Percentiles rank a stretch among this genome's conserved stretches.
Conservation (phyloP, 2,329 filamentous ascomycete genomes). For the Xylariaceae sp. region DNA sequence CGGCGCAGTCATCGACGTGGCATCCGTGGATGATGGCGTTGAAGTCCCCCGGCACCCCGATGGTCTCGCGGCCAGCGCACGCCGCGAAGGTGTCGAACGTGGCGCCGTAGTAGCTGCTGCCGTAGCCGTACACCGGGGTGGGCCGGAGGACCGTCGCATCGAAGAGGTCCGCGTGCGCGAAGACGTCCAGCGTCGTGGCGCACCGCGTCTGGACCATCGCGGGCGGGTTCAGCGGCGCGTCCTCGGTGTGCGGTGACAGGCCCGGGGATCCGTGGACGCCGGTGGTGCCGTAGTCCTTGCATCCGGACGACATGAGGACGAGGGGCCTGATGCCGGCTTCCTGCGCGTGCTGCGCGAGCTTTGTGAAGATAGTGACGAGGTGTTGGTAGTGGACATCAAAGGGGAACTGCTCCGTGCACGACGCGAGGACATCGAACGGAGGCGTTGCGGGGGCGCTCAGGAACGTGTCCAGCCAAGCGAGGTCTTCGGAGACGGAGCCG, state of each 20-base stretch:
- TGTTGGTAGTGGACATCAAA: slow-evolving; percentile 37
- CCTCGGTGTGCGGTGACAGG: slow-evolving; percentile 39
- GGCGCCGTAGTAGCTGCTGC: slow-evolving; percentile 39
- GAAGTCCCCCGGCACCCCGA: slow-evolving; percentile 30
- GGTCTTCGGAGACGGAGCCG: slow-evolving; percentile 31
- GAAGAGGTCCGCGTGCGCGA: slow-evolving; percentile 35
- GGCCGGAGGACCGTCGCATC: slow-evolving; percentile 40
- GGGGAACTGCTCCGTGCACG: slow-evolving; percentile 35
- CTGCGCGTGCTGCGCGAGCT: slow-evolving; percentile 30
- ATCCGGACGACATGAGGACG: slow-evolving; percentile 43
- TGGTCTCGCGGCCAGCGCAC: slow-evolving; percentile 4
- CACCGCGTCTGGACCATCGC: slow-evolving; percentile 28
- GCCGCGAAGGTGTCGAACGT: slow-evolving; percentile 30
- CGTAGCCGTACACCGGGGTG: slow-evolving; percentile 43
- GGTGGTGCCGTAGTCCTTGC: slow-evolving; percentile 44
- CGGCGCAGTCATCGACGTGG: slow-evolving; percentile 46
- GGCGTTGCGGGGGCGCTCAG: slow-evolving; percentile 18
- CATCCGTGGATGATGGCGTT: slow-evolving; percentile 40
- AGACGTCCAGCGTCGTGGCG: slow-evolving; percentile 27
- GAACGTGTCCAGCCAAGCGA: slow-evolving; percentile 13
- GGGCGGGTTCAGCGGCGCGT: slow-evolving; percentile 31
- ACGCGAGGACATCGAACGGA: slow-evolving; percentile 39
- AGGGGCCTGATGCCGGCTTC: slow-evolving; percentile 32
- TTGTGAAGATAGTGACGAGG: slow-evolving; percentile 29
- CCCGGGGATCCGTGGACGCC: slow-evolving; percentile 27